Evolutionary conservation across 108 stramenopile species (phyloP), one percentile per base, ranked within the genome.

Genomic region (Fistulifera pelliculosa): DNA sequence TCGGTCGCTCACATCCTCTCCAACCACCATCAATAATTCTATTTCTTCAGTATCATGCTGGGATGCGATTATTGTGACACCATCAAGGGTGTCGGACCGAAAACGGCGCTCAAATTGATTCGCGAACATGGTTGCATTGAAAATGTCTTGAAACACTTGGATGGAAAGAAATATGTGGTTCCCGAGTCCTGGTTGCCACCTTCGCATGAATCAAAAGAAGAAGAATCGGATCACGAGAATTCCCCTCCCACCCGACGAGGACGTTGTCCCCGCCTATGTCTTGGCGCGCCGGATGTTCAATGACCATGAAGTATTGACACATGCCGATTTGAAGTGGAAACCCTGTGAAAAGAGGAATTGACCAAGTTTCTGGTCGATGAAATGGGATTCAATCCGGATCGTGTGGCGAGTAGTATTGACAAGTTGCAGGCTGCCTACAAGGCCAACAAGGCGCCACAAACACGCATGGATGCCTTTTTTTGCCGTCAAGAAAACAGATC

Each of bases 41-140:
- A 6, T 6, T 35, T 35, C 8, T 35, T 6, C 3, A 35, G 52
- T 42, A 52, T 47, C 27, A 24, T 63, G 54, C 39, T 87, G 49
- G 97, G 99, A 42, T 98, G 99, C 64, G 99, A 99, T 80, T 99
- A 99, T 69, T 92, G 92, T 50, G 87, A 88, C 48, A 87, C 80
- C 43, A 98, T 99, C 68, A 73, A 77, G 17, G 96, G 96, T 43
- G 85, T 98, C 22, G 99, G 99, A 22, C 99, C 99, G 15, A 98
- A 98, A 65, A 97, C 94, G 27, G 98, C 97, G 5, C 66, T 98
- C 38, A 94, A 92, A 54, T 69, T 97, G 27, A 90, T 99, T 48
- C 57, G 72, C 25, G 83, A 92, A 52, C 84, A 96, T 60, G 68
- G 68, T 22, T 60, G 49, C 43, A 94, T 99, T 60, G 99, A 98